Percentiles rank a stretch among this genome's conserved stretches.
Conservation (phyloP, 495 filamentous ascomycete genomes). For the Cryomyces minteri region DNA sequence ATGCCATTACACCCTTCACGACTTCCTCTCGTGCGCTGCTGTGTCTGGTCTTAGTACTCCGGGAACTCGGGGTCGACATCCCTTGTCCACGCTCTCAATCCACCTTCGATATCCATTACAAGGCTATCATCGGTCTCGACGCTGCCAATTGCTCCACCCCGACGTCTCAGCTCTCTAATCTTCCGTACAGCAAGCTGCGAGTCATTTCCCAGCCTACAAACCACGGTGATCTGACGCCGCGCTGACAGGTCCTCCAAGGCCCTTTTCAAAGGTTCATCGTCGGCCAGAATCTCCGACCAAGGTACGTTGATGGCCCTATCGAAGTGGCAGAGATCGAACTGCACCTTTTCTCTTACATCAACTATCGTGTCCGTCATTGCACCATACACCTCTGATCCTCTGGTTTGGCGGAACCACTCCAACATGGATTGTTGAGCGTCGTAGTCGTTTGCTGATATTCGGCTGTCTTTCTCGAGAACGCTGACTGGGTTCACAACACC, state of each 20-base stretch:
- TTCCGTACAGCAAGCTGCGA: slow-evolving; percentile 61
- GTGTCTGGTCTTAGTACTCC: slow-evolving; percentile 25
- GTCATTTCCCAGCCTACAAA: slow-evolving; percentile 80
- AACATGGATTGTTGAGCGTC: background rate
- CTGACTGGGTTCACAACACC: slow-evolving; percentile 31
- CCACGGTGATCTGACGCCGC: slow-evolving; percentile 40
- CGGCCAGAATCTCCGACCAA: slow-evolving; percentile 31
- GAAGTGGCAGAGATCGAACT: slow-evolving; percentile 67
- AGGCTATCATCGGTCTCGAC: slow-evolving; percentile 29
- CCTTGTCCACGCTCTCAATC: slow-evolving; percentile 67
- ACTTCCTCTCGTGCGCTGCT: too few species aligned
- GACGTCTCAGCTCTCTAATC: slow-evolving; percentile 35
- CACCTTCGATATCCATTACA: slow-evolving; percentile 65
- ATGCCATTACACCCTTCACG: too few species aligned
- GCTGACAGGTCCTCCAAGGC: slow-evolving; percentile 5
- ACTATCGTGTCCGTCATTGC: slow-evolving; percentile 35
- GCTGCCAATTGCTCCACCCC: slow-evolving; percentile 26
- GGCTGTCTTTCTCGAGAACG: slow-evolving; percentile 36
- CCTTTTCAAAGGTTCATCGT: slow-evolving; percentile 3
- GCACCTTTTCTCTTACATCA: slow-evolving; percentile 68
- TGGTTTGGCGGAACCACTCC: slow-evolving; percentile 4
- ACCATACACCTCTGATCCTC: slow-evolving; percentile 6
- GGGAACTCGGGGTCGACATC: slow-evolving; percentile 60
- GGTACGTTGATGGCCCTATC: slow-evolving; percentile 62
- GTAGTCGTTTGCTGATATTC: slow-evolving; percentile 40